Conservation (phyloP, 768 basidiomycete genomes). For the Arthromyces matolae region DNA sequence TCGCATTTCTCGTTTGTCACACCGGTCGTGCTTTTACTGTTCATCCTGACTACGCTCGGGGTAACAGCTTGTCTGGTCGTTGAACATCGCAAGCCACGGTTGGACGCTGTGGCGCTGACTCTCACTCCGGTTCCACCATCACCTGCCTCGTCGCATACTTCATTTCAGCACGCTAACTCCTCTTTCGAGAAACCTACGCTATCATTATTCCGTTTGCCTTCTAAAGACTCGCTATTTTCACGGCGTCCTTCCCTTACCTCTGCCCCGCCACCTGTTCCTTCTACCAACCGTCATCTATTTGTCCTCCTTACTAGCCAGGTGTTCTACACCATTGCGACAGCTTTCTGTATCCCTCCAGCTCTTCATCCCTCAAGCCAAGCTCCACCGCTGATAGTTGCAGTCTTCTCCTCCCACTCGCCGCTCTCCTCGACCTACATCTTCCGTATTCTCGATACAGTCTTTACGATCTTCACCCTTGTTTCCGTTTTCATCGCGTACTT, state of each 20-base stretch:
- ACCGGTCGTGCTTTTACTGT: constrained; percentile 8
- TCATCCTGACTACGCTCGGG: constrained; percentile 4
- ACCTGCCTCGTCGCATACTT: constrained; percentile 1
- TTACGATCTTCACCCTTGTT: not conserved
- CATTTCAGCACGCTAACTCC: not conserved
- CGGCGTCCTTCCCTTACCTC: not conserved
- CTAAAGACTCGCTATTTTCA: not conserved
- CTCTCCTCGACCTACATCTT: not conserved
- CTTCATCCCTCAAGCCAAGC: not conserved
- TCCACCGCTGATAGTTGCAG: not conserved
- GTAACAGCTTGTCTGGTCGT: constrained; percentile 3
- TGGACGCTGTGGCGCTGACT: not conserved
- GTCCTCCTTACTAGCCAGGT: constrained; percentile 7
- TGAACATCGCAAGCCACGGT: not conserved
- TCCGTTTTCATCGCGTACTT: constrained; percentile 4
- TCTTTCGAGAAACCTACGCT: constrained; percentile 1
- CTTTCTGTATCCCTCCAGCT: constrained; percentile 2
- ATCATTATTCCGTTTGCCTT: not conserved
- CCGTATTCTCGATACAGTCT: not conserved
- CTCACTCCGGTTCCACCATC: constrained; percentile 1
- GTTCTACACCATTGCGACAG: not conserved
- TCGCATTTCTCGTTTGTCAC: constrained; percentile 7
- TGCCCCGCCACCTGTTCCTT: not conserved
- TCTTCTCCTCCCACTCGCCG: not conserved
- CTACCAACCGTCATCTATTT: not conserved